Evolutionary conservation across 495 filamentous ascomycete species (phyloP), one percentile per base, ranked within the genome.

Genomic region (Penicillium lividum): DNA sequence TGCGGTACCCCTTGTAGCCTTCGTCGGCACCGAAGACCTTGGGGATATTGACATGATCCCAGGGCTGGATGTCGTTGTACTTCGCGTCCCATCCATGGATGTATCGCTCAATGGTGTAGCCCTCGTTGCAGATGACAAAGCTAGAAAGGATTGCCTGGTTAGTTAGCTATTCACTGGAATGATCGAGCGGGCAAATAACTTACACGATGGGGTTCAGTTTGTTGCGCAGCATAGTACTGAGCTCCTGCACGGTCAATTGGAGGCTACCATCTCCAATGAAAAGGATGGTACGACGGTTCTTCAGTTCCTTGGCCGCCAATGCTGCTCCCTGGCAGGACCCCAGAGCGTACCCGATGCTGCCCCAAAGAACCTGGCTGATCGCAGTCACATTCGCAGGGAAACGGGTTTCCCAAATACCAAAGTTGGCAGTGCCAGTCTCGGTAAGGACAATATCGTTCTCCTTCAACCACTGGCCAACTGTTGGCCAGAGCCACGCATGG

Each of bases 251-350:
- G 2, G 92, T 95, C 38, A 96, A 76, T 64, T 97, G 90, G 60
- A 93, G 83, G 60, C 86, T 90, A 25, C 93, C 93, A 62, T 97
- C 93, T 46, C 92, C 93, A 15, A 91, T 90, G 61, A 94, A 92
- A 53, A 97, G 76, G 51, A 97, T 86, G 1, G 89, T 90, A 28
- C 90, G 80, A 22, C 84, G 77, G 38, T 82, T 70, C 0, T 61
- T 67, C n/a, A 69, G 70, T 61, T 93, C 90, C 56, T 86, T 85
- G 0, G 83, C 82, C 6, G 88, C 90, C 46, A 92, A 71, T 2
- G 85, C 87, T 5, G 89, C 89, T 31, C 90, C 90, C 67, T 91
- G 89, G 49, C 86, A 85, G 9, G 90, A 86, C 18, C 90, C 90
- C 29, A 92, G 85, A 0, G 90, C 86, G 71, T 89, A 93, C 0